Percentiles rank a stretch among this genome's conserved stretches.
phyloP scores from a whole-genome alignment of 176 grass and related monocot genomes.

The Eleusine coracana region DNA sequence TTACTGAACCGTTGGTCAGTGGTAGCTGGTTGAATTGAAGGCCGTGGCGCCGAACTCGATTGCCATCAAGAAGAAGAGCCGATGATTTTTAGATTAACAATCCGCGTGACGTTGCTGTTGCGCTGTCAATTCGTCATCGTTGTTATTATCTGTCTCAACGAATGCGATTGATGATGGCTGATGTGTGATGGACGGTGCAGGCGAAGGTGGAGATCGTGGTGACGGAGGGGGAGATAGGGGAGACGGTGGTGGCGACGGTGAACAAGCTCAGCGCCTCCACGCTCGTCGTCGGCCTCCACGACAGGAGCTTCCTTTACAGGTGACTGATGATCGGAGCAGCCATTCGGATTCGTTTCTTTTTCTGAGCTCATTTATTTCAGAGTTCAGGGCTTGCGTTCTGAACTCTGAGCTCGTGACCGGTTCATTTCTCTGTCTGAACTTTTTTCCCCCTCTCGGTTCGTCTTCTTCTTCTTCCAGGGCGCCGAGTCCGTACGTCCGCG shows the following conservation, averaged over 20 bases:
- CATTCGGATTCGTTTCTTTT: not conserved
- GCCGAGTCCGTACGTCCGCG: conserved; percentile 36
- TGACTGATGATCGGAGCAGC: not conserved
- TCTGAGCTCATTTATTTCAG: not conserved
- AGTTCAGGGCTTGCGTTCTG: not conserved
- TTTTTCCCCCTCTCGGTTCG: not conserved
- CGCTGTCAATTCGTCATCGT: not conserved
- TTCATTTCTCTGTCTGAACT: not conserved
- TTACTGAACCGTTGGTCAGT: not conserved
- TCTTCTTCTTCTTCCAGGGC: conserved; percentile 33
- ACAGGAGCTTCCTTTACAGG: conserved; percentile 87
- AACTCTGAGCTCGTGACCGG: not conserved
- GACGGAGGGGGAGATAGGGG: conserved; percentile 72
- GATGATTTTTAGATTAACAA: too few species aligned
- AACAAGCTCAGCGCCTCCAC: conserved; percentile 66
- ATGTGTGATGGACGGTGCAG: not conserved
- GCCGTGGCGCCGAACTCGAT: not conserved
- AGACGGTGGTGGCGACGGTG: conserved; percentile 66
- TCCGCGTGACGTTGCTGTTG: not conserved
- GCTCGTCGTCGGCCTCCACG: conserved; percentile 87
- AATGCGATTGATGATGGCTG: not conserved
- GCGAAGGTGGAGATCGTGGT: conserved; percentile 97
- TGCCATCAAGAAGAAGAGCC: not conserved
- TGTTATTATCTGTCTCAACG: not conserved
- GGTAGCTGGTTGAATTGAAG: not conserved